Evolutionary conservation across 768 basidiomycete genomes (phyloP), one percentile per base, ranked within the genome.

Genomic region (Suillus spraguei): DNA sequence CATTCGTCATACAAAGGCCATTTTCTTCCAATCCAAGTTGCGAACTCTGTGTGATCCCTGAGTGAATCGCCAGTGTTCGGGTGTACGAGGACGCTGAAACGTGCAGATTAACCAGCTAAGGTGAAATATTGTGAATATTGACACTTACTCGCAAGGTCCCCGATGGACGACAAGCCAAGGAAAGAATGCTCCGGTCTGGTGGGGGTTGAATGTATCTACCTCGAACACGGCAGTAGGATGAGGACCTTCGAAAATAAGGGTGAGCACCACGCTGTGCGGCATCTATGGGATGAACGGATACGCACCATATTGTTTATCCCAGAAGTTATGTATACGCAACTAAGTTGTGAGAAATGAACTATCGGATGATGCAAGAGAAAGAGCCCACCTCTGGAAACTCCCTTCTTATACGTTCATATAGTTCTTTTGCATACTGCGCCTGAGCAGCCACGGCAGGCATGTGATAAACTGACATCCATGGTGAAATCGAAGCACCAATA

Each of bases 161-260:
- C 88, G 83, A 71, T 90, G 79, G 38, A 89, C 86, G 20, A 80
- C 83, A 20, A 90, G 81, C 84, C 85, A 91, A 5, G 85, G 79
- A 69, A 91, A 90, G 14, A 91, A 73, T 2, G 87, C 82, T 0
- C 90, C 89, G 0, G 87, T 89, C 69, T 90, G 85, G 67, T 86
- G 87, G 11, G 89, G 89, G 38, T 67, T 85, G 72, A 86, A 85
- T 1, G 84, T 85, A 69, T 91, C 85, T 63, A 90, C 82, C 70
- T 91, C 84, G 68, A 90, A 91, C 88, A 90, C 90, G 8, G 87
- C 82, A 10, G 83, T 84, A 0, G 89, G 86, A 66, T 91, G 90
- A 0, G 88, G 90, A 79, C 88, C 89, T 74, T 17, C 35, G 6
- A 54, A 11, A 20, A 58, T 28, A 28, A 28, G 38, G 10, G 17